Evolutionary conservation across 257 asterid species (phyloP), one percentile per base, ranked within the genome.

Genomic region (Buddleja alternifolia): DNA sequence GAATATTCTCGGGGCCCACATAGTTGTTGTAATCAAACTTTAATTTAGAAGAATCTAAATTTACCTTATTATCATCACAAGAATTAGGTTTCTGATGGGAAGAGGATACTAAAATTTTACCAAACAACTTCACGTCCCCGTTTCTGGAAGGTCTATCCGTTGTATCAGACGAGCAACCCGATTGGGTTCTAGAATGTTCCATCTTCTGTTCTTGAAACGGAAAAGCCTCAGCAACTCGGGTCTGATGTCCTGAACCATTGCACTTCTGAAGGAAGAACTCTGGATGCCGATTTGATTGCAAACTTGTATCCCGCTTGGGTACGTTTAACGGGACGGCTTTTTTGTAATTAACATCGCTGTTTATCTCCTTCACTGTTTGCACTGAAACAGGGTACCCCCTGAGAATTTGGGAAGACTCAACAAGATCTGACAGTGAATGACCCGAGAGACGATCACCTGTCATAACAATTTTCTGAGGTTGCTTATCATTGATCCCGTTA

Each of bases 81-180:
- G 74, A 78, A 69, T 67, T 79, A 11, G 88, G 68, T 67, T 80
- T 83, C 70, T 75, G 88, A 58, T 83, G 85, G 29, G 88, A 68
- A n/a, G n/a, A n/a, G 7, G 92, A 77, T 46, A 87, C 76, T 34
- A 92, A 85, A 69, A 95, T 85, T 82, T 92, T 88, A 58, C 99
- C 99, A 52, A 94, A 95, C 71, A 95, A 77, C 82, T 92, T 95
- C 64, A 95, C 85, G 73, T 94, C 96, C 40, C 96, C 89, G 70
- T 78, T 90, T 69, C 82, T 73, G 39, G 82, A 74, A 63, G 88
- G 88, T 69, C 82, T 92, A 55, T 88, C 95, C 63, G 52, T n/a
- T n/a, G n/a, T 64, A 44, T 79, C 85, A 50, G 85, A 78, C 7
- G 87, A 81, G 80, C 81, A 65, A 67, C 83, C 76, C 14, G 85